Conservation (phyloP, 169 alveolate genomes). For the Eimeria acervulina region DNA sequence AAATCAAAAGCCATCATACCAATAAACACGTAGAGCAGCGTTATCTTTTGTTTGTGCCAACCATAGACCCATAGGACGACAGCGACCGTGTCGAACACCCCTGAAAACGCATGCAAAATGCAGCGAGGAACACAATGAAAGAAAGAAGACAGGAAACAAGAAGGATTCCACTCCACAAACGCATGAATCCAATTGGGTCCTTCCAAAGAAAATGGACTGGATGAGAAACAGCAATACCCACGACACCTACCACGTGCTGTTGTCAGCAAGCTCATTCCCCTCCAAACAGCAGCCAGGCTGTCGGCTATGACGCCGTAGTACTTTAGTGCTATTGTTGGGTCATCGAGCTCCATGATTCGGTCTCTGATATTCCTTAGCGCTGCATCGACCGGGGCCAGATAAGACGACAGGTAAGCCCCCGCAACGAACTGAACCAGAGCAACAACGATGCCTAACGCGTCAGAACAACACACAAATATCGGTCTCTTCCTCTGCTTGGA, state of each 20-base stretch:
- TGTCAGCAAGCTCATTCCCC: slow-evolving; percentile 6
- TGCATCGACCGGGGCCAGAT: slow-evolving; percentile 18
- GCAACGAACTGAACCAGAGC: slow-evolving; percentile 30
- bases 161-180: too few species aligned
- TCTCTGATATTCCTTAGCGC: not conserved
- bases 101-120: not conserved
- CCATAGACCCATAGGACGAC: not conserved
- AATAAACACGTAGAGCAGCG: not conserved
- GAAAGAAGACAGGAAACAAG: not conserved
- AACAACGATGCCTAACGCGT: not conserved
- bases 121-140: not conserved
- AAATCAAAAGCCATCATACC: slow-evolving; percentile 32
- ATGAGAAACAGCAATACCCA: too few species aligned
- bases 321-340: slow-evolving; percentile 51
- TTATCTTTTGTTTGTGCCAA: not conserved
- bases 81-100: not conserved
- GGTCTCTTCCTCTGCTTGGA: too few species aligned
- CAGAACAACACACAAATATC: not conserved
- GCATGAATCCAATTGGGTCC: too few species aligned
- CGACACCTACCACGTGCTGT: not conserved
- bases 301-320: not conserved
- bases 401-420: not conserved
- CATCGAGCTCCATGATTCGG: not conserved
- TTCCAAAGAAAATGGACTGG: not conserved
- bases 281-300: slow-evolving; percentile 29